These are phyloP conservation scores for Candida vartiovaarae DNA, from an alignment of 805 yeast genomes.

Conservation along the genomic window DNA sequence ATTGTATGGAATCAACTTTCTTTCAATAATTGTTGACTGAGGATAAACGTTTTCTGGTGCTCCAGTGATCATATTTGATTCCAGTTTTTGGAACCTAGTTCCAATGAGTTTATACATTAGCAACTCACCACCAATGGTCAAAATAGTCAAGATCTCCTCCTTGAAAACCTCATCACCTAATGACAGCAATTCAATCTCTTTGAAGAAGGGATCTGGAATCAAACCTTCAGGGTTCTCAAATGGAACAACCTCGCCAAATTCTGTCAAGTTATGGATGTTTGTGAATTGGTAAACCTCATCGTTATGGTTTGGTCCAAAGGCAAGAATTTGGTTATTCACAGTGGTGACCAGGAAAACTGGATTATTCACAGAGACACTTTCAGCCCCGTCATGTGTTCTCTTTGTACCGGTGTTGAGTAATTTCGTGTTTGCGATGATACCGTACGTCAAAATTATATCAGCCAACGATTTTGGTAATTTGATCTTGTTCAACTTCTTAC, in stretches of 20 bases:
- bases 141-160: constrained; percentile 59
- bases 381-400: constrained; percentile 20
- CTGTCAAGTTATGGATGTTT: constrained; percentile 30
- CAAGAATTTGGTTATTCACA: constrained; percentile 67
- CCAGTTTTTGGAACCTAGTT: constrained; percentile 37
- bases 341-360: constrained; percentile 59
- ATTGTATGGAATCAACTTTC: constrained; percentile 53
- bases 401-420: constrained; percentile 32
- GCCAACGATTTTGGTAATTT: constrained; percentile 29
- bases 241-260: constrained; percentile 30
- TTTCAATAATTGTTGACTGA: constrained; percentile 52
- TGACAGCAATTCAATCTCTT: constrained; percentile 55
- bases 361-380: constrained; percentile 21
- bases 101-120: constrained; percentile 52
- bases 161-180: constrained; percentile 51
- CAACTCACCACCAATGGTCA: constrained; percentile 80
- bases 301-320: constrained; percentile 47
- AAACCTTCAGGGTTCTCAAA: constrained; percentile 29
- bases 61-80: constrained; percentile 49
- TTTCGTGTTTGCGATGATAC: constrained; percentile 49
- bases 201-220: constrained; percentile 67
- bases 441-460: constrained; percentile 58
- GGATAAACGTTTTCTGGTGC: constrained; percentile 77
- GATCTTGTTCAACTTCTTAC: constrained; percentile 29
- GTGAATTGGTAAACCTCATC: constrained; percentile 32